phyloP scores from a whole-genome alignment of 306 rosid species.

The Cicer bijugum region DNA sequence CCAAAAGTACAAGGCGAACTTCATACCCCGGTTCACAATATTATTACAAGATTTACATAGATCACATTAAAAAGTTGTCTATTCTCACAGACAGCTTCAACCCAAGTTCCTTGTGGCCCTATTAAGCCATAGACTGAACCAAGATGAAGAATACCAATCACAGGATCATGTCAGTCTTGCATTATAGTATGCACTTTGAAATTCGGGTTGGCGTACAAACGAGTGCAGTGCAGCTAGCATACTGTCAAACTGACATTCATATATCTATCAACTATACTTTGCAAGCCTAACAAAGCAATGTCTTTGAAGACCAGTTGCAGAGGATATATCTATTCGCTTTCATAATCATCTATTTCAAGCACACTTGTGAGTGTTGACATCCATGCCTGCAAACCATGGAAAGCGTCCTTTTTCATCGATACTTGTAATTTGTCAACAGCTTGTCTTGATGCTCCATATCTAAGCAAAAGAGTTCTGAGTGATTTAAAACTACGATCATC shows the following conservation, averaged over 20 bases:
- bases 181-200: slow-evolving; percentile 14
- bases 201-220: neutral
- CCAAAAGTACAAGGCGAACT: slow-evolving; percentile 10
- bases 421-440: slow-evolving; percentile 72
- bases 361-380: slow-evolving; percentile 70
- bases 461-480: slow-evolving; percentile 69
- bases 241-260: slow-evolving; percentile 10
- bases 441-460: slow-evolving; percentile 75
- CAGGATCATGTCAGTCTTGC: slow-evolving; percentile 22
- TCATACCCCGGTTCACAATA: slow-evolving; percentile 24
- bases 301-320: slow-evolving; percentile 26
- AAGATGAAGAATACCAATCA: slow-evolving; percentile 10
- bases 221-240: slow-evolving; percentile 4
- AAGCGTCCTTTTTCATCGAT: slow-evolving; percentile 55
- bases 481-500: slow-evolving; percentile 66
- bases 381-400: slow-evolving; percentile 70
- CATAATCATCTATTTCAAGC: slow-evolving; percentile 54
- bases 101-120: neutral
- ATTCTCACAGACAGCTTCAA: slow-evolving; percentile 33
- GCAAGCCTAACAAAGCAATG: neutral
- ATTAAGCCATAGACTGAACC: slow-evolving; percentile 22
- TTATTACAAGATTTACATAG: slow-evolving; percentile 1
- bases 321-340: slow-evolving; percentile 45
- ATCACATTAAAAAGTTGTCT: slow-evolving; percentile 11
- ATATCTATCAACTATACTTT: slow-evolving; percentile 11